These are phyloP conservation scores for Gossypium rotundifolium DNA, from an alignment of 345 rosid genomes.

Conservation along the genomic window DNA sequence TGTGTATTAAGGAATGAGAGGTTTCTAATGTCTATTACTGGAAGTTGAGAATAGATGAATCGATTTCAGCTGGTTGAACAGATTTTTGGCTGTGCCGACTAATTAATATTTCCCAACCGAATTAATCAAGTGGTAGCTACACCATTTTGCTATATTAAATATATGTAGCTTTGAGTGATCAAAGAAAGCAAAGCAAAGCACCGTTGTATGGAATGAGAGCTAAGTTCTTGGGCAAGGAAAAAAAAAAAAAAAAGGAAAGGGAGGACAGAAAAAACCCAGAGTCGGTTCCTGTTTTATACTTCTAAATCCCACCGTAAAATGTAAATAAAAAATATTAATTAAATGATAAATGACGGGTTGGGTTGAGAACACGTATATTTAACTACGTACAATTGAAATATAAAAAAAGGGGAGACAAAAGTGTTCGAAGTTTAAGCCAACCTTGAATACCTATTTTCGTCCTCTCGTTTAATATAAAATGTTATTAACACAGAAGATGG, in stretches of 20 bases:
- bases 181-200: neutral
- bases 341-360: neutral
- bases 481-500: neutral
- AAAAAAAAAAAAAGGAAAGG: slow-evolving; percentile 8
- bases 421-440: slow-evolving; percentile 43
- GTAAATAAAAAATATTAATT: neutral
- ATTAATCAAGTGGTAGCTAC: neutral
- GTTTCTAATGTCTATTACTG: too few relatives aligned
- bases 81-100: neutral
- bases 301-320: neutral
- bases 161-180: neutral
- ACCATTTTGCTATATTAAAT: neutral
- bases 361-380: too few relatives aligned
- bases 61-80: too few relatives aligned
- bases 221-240: slow-evolving; percentile 26
- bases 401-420: neutral
- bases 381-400: neutral
- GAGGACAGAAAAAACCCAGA: slow-evolving; percentile 29
- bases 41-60: too few relatives aligned
- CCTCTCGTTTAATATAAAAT: slow-evolving; percentile 30
- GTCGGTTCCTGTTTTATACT: slow-evolving; percentile 33
- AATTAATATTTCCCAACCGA: neutral
- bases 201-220: neutral
- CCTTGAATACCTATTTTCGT: slow-evolving; percentile 20
- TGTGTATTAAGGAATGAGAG: too few relatives aligned